Percentiles rank a stretch among this genome's conserved stretches.
These are phyloP conservation scores for Erucastrum elatum DNA, from an alignment of 345 rosid species.

Conservation along the genomic window DNA sequence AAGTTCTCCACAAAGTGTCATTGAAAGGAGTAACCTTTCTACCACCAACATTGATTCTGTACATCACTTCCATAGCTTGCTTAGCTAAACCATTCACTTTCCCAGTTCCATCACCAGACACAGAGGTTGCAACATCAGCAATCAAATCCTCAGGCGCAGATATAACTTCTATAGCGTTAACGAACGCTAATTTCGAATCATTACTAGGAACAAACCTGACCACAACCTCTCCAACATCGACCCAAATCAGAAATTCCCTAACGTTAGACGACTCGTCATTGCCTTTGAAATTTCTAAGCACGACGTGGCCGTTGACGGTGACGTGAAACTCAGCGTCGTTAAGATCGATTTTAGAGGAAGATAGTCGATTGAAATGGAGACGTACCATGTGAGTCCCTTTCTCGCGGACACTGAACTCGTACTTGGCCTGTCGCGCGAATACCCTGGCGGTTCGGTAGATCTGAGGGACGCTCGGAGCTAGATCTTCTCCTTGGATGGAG, in stretches of 20 bases:
- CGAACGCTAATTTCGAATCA: conserved; percentile 58
- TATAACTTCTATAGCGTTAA: conserved; percentile 83
- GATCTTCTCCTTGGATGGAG: conserved; percentile 38
- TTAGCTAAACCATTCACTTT: conserved; percentile 51
- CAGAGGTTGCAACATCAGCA: conserved; percentile 51
- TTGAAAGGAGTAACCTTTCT: conserved; percentile 82
- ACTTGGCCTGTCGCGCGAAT: conserved; percentile 60
- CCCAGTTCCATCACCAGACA: conserved; percentile 45
- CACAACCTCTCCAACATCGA: conserved; percentile 49
- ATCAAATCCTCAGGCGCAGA: conserved; percentile 89
- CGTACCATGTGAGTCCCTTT: conserved; percentile 79
- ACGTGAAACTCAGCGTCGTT: conserved; percentile 66
- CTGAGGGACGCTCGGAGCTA: conserved; percentile 38
- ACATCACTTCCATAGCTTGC: conserved; percentile 59
- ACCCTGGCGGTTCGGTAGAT: conserved; percentile 69
- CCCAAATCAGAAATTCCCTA: conserved; percentile 67
- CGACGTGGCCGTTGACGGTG: conserved; percentile 64
- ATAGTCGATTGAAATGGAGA: conserved; percentile 61
- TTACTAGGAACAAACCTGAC: conserved; percentile 57
- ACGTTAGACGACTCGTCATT: conserved; percentile 43
- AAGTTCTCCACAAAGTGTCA: conserved; percentile 86
- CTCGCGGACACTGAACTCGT: conserved; percentile 58
- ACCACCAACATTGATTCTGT: conserved; percentile 84
- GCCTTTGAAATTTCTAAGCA: conserved; percentile 58
- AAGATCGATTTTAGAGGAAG: conserved; percentile 46